Evolutionary conservation across 805 yeast genomes (phyloP), one percentile per base, ranked within the genome.

Genomic region (Candida adriatica): DNA sequence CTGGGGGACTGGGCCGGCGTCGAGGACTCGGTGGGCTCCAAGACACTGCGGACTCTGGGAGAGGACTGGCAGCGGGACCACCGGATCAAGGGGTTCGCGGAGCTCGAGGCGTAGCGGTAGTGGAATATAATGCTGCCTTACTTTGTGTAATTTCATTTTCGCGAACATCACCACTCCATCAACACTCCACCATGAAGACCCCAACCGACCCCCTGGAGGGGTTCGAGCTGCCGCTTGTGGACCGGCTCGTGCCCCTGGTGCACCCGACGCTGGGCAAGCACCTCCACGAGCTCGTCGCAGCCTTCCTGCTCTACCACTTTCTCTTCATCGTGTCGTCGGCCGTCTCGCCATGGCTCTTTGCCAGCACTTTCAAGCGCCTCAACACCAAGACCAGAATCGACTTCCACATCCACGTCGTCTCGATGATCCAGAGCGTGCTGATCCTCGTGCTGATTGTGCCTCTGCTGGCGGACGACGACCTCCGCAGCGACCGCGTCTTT

Each of bases 341-440:
- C 3, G 2, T 49, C 3, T 34, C 53, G 1, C 58, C 58, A 6
- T 3, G 30, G 6, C 11, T 53, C 3, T 47, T 45, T 32, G 43
- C 51, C 4, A 13, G 26, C 8, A 30, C 45, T 24, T 48, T 55
- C 34, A 36, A 39, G 11, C 22, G 39, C 3, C 22, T 53, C 27
- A 51, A 56, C 24, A 41, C 45, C n/a, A 72, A 73, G 45, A 70
- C 72, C 22, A 66, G 66, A 45, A 48, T 79, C 42, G 82, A 85
- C 53, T 85, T 83, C 55, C 88, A 85, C 54, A 78, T 84, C 46
- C 97, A 88, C 56, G 69, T 84, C 16, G 95, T 86, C 5, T 82
- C 96, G 2, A 74, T 84, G 68, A 70, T 87, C 15, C 96, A 92
- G 58, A 74, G 92, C 22, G 24, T 85, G 1, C 42, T 82, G 15